phyloP scores from a whole-genome alignment of 768 basidiomycete genomes.

The Lentinula detonsa region DNA sequence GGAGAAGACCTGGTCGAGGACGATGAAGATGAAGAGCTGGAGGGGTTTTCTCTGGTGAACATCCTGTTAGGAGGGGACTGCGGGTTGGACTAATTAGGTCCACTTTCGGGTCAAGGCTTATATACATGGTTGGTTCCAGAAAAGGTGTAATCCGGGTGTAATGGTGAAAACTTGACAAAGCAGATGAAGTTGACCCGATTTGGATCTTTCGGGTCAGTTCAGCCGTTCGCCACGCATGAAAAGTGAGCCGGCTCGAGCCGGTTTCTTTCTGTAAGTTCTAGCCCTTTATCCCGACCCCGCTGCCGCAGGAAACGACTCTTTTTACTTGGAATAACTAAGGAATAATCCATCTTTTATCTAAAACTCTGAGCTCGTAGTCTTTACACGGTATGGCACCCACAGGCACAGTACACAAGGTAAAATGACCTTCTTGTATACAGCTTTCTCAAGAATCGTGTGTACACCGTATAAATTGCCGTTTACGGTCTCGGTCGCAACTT shows the following conservation, averaged over 20 bases:
- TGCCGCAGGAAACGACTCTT: not conserved
- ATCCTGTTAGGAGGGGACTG: not conserved
- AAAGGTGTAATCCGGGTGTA: not conserved
- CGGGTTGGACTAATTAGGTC: slow-evolving; percentile 13
- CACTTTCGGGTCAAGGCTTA: not conserved
- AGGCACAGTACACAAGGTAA: not conserved
- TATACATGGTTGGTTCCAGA: not conserved
- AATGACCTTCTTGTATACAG: not conserved
- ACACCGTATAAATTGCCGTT: not conserved
- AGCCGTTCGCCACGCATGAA: not conserved
- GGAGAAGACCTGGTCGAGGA: slow-evolving; percentile 14
- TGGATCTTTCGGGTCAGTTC: not conserved
- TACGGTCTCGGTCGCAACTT: not conserved
- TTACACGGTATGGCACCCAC: not conserved
- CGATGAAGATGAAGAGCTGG: slow-evolving; percentile 3
- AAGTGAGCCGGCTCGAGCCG: not conserved
- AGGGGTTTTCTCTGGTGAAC: not conserved
- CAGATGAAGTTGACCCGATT: not conserved
- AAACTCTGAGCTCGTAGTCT: not conserved
- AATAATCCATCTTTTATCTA: not conserved
- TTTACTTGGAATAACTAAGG: too few relatives aligned
- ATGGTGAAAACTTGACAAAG: not conserved
- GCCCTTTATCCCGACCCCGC: not conserved
- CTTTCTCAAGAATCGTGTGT: not conserved
- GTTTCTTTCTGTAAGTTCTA: not conserved